These are phyloP conservation scores for Blastobotrys peoriensis DNA, from an alignment of 805 yeast genomes.

Conservation along the genomic window DNA sequence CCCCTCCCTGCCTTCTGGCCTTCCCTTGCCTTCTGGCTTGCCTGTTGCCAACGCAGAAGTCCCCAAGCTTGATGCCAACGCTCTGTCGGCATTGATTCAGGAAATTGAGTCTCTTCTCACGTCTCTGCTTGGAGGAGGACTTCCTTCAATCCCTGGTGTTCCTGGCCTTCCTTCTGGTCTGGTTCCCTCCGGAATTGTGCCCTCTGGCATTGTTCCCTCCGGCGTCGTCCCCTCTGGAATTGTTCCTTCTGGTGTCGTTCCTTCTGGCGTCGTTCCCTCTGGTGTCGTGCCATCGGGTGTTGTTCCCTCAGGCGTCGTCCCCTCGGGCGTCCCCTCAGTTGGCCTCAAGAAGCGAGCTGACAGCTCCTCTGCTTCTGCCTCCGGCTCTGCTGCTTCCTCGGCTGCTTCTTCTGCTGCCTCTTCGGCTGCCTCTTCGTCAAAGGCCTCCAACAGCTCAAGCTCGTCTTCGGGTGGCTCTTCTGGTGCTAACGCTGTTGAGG, in stretches of 20 bases:
- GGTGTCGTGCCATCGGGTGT: constrained; percentile 4
- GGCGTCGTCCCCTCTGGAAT: background rate
- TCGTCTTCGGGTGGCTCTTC: background rate
- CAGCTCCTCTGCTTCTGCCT: no score
- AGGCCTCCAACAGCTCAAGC: background rate
- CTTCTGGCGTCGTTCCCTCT: constrained; percentile 6
- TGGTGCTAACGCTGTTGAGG: background rate
- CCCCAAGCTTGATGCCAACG: background rate
- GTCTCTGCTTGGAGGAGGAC: constrained; percentile 40
- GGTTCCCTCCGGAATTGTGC: constrained; percentile 3
- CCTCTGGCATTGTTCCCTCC: constrained; percentile 4
- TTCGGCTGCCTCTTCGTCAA: background rate
- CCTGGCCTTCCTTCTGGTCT: constrained; percentile 1
- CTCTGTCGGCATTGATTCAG: constrained; percentile 29
- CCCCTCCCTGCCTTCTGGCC: background rate
- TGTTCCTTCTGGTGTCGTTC: constrained; percentile 3
- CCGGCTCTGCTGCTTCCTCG: background rate
- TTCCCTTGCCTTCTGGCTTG: constrained; percentile 1
- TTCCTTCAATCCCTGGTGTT: background rate
- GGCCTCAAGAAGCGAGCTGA: no score
- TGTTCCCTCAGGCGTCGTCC: constrained; percentile 5
- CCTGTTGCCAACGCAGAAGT: constrained; percentile 14
- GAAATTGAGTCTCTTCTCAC: constrained; percentile 39
- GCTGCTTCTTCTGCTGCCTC: background rate
- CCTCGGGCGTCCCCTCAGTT: constrained; percentile 5